A percentile compares a stretch with the other conserved stretches of the same genome.
phyloP scores from a whole-genome alignment of 805 yeast genomes.

The Saccharomycopsis selenospora region DNA sequence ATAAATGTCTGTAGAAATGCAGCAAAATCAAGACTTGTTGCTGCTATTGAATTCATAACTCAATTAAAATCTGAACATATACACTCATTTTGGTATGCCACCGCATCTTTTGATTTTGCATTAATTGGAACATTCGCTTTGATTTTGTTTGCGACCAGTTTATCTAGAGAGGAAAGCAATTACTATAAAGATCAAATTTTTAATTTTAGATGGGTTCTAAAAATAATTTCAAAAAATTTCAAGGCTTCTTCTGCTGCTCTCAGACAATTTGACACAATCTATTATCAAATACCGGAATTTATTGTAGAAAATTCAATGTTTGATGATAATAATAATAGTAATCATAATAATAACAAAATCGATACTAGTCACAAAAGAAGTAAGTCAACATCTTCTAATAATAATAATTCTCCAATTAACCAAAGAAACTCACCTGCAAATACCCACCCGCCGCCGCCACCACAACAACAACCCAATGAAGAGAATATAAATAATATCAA shows the following conservation, averaged over 20 bases:
- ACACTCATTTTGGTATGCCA: conserved; percentile 85
- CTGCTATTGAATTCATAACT: conserved; percentile 73
- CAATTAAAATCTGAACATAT: conserved; percentile 75
- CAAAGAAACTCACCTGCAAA: neutral
- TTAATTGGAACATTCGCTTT: conserved; percentile 86
- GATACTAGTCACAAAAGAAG: neutral
- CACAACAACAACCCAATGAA: neutral
- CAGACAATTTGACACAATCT: conserved; percentile 59
- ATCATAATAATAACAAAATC: conserved; percentile 9
- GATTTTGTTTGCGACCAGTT: conserved; percentile 62
- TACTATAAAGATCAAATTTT: conserved; percentile 61
- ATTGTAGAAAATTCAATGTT: conserved; percentile 26
- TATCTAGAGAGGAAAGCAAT: conserved; percentile 52
- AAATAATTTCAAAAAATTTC: conserved; percentile 68
- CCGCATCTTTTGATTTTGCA: conserved; percentile 71
- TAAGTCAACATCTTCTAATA: neutral
- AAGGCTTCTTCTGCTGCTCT: conserved; percentile 74
- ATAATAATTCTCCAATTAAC: conserved; percentile 3
- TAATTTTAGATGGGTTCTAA: conserved; percentile 70
- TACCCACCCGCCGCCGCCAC: conserved; percentile 2
- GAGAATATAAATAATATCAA: conserved; percentile 2
- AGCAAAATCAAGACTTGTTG: conserved; percentile 72
- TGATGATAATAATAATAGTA: neutral
- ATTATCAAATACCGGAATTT: conserved; percentile 70
- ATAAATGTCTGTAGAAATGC: conserved; percentile 72